phyloP scores from a whole-genome alignment of 257 asterid genomes.

The Nemophila menziesii region DNA sequence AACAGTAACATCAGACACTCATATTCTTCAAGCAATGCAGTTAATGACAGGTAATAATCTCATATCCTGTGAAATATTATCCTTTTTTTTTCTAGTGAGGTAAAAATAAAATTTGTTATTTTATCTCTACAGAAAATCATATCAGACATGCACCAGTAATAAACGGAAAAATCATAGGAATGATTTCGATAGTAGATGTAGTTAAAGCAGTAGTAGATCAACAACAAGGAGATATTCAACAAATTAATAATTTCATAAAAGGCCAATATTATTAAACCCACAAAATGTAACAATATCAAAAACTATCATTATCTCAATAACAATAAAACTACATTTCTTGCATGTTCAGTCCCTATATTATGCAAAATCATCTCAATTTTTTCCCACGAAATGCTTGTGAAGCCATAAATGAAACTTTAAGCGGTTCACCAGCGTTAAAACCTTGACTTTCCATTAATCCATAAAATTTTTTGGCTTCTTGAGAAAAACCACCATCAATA shows the following conservation, averaged over 20 bases:
- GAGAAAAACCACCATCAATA: conserved; percentile 35
- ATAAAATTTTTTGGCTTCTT: conserved; percentile 49
- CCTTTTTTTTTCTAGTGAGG: too few species aligned
- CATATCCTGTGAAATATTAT: background rate
- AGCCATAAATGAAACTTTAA: conserved; percentile 7
- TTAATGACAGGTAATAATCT: conserved; percentile 53
- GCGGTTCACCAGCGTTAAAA: conserved; percentile 11
- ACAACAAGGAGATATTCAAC: conserved; percentile 54
- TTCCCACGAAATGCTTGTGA: conserved; percentile 6
- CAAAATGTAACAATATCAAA: background rate
- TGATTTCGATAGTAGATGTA: conserved; percentile 63
- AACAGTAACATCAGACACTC: conserved; percentile 61
- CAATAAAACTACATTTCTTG: background rate
- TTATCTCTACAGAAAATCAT: conserved; percentile 38
- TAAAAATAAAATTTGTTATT: too few species aligned
- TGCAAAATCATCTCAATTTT: conserved; percentile 9
- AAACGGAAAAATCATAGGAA: conserved; percentile 68
- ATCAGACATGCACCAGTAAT: conserved; percentile 68
- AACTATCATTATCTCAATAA: background rate
- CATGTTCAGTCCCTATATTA: too few species aligned
- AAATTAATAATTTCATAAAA: conserved; percentile 41
- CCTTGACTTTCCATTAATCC: conserved; percentile 53
- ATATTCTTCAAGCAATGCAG: conserved; percentile 70
- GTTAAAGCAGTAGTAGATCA: conserved; percentile 60
- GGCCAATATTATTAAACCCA: conserved; percentile 52